A percentile compares a stretch with the other conserved stretches of the same genome.
phyloP scores from a whole-genome alignment of 805 yeast genomes.

The Barnettozyma californica region DNA sequence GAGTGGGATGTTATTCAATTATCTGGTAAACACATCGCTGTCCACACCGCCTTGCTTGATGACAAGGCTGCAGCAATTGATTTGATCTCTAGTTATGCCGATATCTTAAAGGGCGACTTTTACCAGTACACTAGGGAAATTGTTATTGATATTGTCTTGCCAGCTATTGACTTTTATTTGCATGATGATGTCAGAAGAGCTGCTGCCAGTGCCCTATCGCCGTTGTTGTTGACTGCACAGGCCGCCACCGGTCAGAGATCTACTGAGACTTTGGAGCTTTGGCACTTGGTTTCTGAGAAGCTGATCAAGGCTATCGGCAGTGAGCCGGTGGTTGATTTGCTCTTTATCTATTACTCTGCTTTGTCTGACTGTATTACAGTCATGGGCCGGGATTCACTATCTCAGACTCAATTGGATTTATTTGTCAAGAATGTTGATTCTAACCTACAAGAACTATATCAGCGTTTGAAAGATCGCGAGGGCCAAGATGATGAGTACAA shows the following conservation, averaged over 20 bases:
- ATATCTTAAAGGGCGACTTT: constrained; percentile 75
- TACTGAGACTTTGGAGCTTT: constrained; percentile 56
- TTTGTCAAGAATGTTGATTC: constrained; percentile 56
- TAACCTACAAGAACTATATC: constrained; percentile 61
- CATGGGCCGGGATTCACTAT: constrained; percentile 60
- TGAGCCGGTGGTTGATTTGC: constrained; percentile 81
- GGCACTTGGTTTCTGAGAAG: constrained; percentile 66
- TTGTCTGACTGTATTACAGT: constrained; percentile 60
- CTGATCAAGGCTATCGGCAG: constrained; percentile 60
- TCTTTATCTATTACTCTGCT: constrained; percentile 72
- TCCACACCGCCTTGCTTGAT: constrained; percentile 90
- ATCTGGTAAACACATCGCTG: constrained; percentile 89
- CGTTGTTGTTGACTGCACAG: constrained; percentile 60
- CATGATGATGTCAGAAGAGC: constrained; percentile 93
- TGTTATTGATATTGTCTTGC: constrained; percentile 72
- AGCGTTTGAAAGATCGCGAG: constrained; percentile 68
- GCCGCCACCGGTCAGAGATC: constrained; percentile 45
- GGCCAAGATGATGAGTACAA: constrained; percentile 78
- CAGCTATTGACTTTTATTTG: constrained; percentile 84
- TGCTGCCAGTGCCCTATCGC: constrained; percentile 82
- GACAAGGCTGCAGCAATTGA: constrained; percentile 94
- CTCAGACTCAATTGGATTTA: constrained; percentile 46
- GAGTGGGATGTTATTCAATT: constrained; percentile 94
- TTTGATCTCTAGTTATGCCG: constrained; percentile 76
- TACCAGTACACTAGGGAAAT: constrained; percentile 78